A percentile compares a stretch with the other conserved stretches of the same genome.
phyloP scores from a whole-genome alignment of 2,329 filamentous ascomycete genomes.

The Blastomyces silverae region DNA sequence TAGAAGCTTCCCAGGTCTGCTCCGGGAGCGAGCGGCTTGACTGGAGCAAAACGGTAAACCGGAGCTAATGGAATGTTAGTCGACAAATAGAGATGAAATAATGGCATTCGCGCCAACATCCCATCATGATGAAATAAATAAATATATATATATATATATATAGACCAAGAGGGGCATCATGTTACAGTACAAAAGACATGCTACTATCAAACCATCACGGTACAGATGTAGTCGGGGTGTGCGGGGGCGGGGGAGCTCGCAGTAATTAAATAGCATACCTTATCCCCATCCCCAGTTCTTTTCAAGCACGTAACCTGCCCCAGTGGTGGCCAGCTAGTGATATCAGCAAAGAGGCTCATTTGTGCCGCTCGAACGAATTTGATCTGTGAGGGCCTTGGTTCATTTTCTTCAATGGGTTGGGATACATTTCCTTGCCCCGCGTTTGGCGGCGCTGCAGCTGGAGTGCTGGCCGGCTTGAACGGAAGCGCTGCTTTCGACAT shows the following conservation, averaged over 20 bases:
- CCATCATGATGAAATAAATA: neutral
- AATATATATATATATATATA: neutral
- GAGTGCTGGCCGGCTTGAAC: neutral
- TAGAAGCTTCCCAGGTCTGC: slow-evolving; percentile 61
- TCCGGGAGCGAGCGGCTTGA: slow-evolving; percentile 50
- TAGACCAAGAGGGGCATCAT: neutral
- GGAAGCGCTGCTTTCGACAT: neutral
- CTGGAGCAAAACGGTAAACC: slow-evolving; percentile 64
- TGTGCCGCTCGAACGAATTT: slow-evolving; percentile 36
- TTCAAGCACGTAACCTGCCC: slow-evolving; percentile 63
- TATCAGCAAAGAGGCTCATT: slow-evolving; percentile 48
- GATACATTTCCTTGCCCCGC: neutral
- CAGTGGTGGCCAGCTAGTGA: slow-evolving; percentile 63
- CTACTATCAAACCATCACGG: neutral
- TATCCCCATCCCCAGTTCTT: slow-evolving; percentile 24
- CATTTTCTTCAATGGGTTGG: neutral
- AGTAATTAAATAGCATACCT: slow-evolving; percentile 16
- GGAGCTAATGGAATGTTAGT: slow-evolving; percentile 38
- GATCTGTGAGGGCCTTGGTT: slow-evolving; percentile 27
- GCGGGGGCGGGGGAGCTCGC: neutral
- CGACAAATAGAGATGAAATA: neutral
- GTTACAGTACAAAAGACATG: neutral
- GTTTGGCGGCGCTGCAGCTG: neutral
- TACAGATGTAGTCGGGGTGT: neutral
- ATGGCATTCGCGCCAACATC: neutral